Evolutionary conservation across 2,329 filamentous ascomycete genomes (phyloP), one percentile per base, ranked within the genome.

Genomic region (Phialophora macrospora): DNA sequence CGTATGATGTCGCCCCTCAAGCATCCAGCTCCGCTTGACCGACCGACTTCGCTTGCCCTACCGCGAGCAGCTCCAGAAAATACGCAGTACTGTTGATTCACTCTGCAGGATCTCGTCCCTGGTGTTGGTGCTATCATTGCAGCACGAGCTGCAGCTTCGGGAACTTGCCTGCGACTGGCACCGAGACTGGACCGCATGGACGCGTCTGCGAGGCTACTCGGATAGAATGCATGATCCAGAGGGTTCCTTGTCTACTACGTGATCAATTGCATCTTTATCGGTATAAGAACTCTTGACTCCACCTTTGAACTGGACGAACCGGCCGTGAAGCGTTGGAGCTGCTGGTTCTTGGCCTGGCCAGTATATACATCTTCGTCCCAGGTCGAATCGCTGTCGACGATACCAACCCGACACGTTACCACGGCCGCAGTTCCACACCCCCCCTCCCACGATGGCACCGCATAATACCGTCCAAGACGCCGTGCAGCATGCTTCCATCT

Each of bases 401-500:
- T 20, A 52, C 22, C 20, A 26, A 22, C 12, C 24, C 41, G 30
- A 28, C n/a, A 24, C 57, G 6, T 24, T 41, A 12, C 48, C 30
- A 4, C 28, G 8, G 4, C 2, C 46, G 20, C 46, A 20, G 5
- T 11, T 49, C 24, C 44, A 24, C 26, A 11, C 26, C 12, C 44
- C 9, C 26, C 20, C 4, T 9, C 30, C 30, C 48, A 54, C 55
- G 51, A 67, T 66, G 59, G 30, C 64, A 20, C 70, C 68, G 7
- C 68, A 70, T 55, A 72, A 72, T 41, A 69, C 63, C 4, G 68
- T 81, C 3, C 84, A 87, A 76, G 80, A 85, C 70, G 66, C 73
- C n/a, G 79, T 83, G n/a, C 81, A 84, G 70, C 68, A 74, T 3
- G 73, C 75, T 67, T 93, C 91, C 60, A 84, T 95, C 56, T 76